Percentiles rank a stretch among this genome's conserved stretches.
These are phyloP conservation scores for Friedmanniomyces endolithicus DNA, from an alignment of 495 filamentous ascomycete genomes.

Conservation along the genomic window DNA sequence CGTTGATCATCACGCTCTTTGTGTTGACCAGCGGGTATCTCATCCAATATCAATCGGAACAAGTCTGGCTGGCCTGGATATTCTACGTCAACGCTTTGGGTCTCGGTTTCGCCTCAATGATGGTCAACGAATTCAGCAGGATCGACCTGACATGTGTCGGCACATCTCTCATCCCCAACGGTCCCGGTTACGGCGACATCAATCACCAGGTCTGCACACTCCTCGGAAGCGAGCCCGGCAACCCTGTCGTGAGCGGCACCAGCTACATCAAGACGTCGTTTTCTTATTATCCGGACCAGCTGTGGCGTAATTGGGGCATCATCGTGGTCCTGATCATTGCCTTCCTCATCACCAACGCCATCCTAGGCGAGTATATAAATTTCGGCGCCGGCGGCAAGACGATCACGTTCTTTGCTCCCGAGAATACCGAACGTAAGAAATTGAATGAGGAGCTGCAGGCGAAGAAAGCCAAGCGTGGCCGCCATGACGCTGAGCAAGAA, in stretches of 20 bases:
- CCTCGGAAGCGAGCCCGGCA: constrained; percentile 52
- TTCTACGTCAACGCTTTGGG: constrained; percentile 72
- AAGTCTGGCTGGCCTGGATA: constrained; percentile 70
- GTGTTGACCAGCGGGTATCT: constrained; percentile 70
- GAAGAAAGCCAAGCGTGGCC: constrained; percentile 44
- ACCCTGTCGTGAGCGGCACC: constrained; percentile 42
- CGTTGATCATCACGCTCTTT: constrained; percentile 63
- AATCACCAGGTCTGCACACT: constrained; percentile 65
- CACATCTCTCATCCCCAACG: constrained; percentile 51
- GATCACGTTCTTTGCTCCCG: constrained; percentile 59
- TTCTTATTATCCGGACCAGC: constrained; percentile 44
- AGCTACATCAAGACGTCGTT: constrained; percentile 53
- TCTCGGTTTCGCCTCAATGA: constrained; percentile 58
- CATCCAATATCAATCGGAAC: constrained; percentile 56
- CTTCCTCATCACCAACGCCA: constrained; percentile 54
- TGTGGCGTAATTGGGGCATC: constrained; percentile 71
- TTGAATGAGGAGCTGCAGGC: constrained; percentile 52
- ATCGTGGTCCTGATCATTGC: constrained; percentile 53
- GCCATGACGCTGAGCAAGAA: constrained; percentile 36
- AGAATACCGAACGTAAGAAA: constrained; percentile 54
- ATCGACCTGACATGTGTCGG: constrained; percentile 50
- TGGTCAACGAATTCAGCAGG: constrained; percentile 69
- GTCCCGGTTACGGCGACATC: constrained; percentile 45
- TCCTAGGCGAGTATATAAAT: constrained; percentile 63
- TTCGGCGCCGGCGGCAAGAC: constrained; percentile 68